Evolutionary conservation across 2,329 filamentous ascomycete genomes (phyloP).

Genomic region (Xylariaceae sp.): DNA sequence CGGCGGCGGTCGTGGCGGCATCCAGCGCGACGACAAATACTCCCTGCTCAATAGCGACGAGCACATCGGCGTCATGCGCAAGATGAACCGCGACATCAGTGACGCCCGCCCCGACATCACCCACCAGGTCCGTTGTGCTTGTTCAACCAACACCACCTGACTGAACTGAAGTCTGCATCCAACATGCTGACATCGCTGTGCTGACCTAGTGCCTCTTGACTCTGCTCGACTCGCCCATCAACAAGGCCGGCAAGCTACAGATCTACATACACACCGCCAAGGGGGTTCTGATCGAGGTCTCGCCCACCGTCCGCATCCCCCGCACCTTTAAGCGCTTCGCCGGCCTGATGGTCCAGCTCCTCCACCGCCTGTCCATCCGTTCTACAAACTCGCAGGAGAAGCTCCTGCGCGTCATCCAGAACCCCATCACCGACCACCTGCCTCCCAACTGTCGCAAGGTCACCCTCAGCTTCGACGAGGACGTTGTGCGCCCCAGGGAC

Average conservation of each 20-base stretch:
- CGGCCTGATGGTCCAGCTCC: constrained; percentile 95
- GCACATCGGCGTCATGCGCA: constrained; percentile 98
- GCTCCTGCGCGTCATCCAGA: constrained; percentile 93
- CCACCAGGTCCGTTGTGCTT: constrained; percentile 74
- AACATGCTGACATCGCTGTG: constrained; percentile 40
- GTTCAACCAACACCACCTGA: constrained; percentile 18
- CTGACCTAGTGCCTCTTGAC: constrained; percentile 81
- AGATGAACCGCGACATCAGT: constrained; percentile 98
- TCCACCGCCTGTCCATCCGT: constrained; percentile 92
- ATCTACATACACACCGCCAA: constrained; percentile 99
- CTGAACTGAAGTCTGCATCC: constrained; percentile 33
- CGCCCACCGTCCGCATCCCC: constrained; percentile 94
- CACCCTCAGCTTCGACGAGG: constrained; percentile 89
- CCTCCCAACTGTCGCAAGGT: constrained; percentile 97
- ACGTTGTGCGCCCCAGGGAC: constrained; percentile 80
- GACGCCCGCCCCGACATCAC: constrained; percentile 97
- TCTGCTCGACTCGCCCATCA: constrained; percentile 94
- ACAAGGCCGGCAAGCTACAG: constrained; percentile 95
- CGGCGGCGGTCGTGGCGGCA: constrained; percentile 54
- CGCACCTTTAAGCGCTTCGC: constrained; percentile 99
- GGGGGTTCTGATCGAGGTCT: constrained; percentile 95
- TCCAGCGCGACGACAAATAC: constrained; percentile 86
- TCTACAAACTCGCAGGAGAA: constrained; percentile 98
- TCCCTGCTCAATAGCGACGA: constrained; percentile 97
- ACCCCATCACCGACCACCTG: constrained; percentile 94